Conservation (phyloP, 2,329 filamentous ascomycete genomes). For the Metarhizium robertsii region DNA sequence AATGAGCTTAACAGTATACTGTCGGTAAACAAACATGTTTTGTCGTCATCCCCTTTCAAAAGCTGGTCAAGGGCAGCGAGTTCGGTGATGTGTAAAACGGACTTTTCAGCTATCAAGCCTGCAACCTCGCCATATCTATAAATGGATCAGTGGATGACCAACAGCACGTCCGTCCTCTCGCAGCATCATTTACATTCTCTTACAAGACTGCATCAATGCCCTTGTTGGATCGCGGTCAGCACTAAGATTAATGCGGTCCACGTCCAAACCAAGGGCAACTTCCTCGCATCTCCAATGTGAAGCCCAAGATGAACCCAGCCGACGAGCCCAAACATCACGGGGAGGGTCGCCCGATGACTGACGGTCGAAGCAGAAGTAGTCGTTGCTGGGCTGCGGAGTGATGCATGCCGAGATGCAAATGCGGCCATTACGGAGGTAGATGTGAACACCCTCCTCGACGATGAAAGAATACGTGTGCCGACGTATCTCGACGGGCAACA, state of each 20-base stretch:
- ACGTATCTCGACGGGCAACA: slow-evolving; percentile 1
- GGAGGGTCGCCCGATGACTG: slow-evolving; percentile 5
- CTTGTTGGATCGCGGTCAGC: background rate
- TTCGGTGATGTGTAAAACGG: slow-evolving; percentile 2
- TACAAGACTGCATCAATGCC: slow-evolving; percentile 5
- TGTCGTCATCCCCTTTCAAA: background rate
- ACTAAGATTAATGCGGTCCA: background rate
- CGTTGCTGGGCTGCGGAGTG: background rate
- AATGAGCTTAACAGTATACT: background rate
- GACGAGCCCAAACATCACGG: slow-evolving; percentile 6
- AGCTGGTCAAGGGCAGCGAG: slow-evolving; percentile 2
- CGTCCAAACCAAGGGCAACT: slow-evolving; percentile 2
- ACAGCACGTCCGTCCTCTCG: background rate
- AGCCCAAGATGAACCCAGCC: slow-evolving; percentile 5
- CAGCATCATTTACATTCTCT: slow-evolving; percentile 1
- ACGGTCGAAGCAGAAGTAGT: slow-evolving; percentile 8
- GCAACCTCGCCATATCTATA: slow-evolving; percentile 4
- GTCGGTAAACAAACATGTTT: background rate
- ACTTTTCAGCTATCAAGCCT: slow-evolving; percentile 1
- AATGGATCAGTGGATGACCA: background rate
- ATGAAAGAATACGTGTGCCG: slow-evolving; percentile 3
- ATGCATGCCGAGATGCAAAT: slow-evolving; percentile 5
- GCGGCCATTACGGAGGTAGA: background rate
- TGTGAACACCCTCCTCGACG: slow-evolving; percentile 1
- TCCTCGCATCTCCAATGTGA: slow-evolving; percentile 8